Evolutionary conservation across 805 yeast genomes (phyloP).

Genomic region (Nakazawaea ernobii): DNA sequence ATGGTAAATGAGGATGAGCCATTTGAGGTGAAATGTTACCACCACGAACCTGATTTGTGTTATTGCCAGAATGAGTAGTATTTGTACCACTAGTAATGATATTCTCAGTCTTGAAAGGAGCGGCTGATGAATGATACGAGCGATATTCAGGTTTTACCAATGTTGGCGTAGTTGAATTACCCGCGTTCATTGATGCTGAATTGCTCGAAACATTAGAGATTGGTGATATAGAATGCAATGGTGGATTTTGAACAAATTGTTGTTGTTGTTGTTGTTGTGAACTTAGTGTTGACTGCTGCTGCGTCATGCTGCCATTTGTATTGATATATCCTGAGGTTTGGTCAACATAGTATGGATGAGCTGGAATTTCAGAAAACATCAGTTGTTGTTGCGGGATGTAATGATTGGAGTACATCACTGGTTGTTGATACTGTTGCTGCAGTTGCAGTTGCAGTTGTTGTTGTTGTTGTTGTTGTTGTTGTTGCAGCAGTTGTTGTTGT

Average conservation of each 20-base stretch:
- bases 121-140: neutral
- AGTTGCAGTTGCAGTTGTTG: constrained; percentile 11
- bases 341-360: neutral
- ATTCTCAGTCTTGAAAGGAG: neutral
- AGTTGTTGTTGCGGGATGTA: constrained; percentile 10
- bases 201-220: neutral
- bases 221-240: constrained; percentile 5
- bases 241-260: neutral
- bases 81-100: constrained; percentile 1
- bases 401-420: constrained; percentile 1
- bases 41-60: neutral
- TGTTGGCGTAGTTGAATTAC: neutral
- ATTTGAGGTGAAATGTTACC: constrained; percentile 9
- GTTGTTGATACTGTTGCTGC: constrained; percentile 7
- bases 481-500: constrained; percentile 11
- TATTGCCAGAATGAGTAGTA: neutral
- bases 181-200: neutral
- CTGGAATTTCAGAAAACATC: neutral
- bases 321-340: neutral
- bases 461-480: constrained; percentile 11
- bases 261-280: constrained; percentile 16
- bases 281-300: constrained; percentile 12
- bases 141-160: neutral
- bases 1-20: constrained; percentile 20
- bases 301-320: neutral